These are phyloP conservation scores for Cercospora sp. DNA, from an alignment of 2,329 filamentous ascomycete genomes.

Conservation along the genomic window DNA sequence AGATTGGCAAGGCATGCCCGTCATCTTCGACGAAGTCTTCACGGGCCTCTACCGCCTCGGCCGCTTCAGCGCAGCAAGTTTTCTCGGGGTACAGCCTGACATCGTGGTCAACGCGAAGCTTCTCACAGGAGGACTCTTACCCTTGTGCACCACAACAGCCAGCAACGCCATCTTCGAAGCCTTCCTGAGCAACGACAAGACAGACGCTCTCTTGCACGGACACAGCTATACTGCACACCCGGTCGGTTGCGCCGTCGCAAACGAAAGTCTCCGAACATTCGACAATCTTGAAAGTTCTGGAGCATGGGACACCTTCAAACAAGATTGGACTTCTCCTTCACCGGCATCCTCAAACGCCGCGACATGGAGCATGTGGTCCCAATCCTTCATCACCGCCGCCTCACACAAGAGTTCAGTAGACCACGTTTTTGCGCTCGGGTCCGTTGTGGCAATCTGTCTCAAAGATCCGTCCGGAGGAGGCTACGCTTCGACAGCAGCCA, in stretches of 20 bases:
- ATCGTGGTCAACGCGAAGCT: constrained; percentile 82
- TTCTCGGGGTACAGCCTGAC: constrained; percentile 69
- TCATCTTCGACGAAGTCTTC: constrained; percentile 86
- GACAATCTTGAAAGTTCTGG: constrained; percentile 57
- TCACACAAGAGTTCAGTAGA: constrained; percentile 60
- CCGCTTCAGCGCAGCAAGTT: constrained; percentile 67
- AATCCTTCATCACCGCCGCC: constrained; percentile 58
- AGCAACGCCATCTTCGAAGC: constrained; percentile 71
- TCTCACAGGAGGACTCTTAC: constrained; percentile 76
- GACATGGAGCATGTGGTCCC: constrained; percentile 72
- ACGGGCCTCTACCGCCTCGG: constrained; percentile 82
- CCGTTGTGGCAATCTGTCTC: constrained; percentile 67
- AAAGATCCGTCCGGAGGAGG: constrained; percentile 52
- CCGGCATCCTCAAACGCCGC: background rate
- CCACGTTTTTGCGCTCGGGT: constrained; percentile 72
- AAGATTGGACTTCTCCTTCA: constrained; percentile 46
- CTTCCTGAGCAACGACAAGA: constrained; percentile 72
- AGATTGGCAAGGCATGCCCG: constrained; percentile 71
- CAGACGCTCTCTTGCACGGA: constrained; percentile 76
- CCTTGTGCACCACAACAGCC: constrained; percentile 73
- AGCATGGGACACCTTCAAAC: constrained; percentile 59
- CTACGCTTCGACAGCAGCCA: constrained; percentile 59
- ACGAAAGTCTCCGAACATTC: constrained; percentile 65
- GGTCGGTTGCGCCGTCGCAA: constrained; percentile 75
- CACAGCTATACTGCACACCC: constrained; percentile 87